A percentile compares a stretch with the other conserved stretches of the same genome.
Conservation (phyloP, 2,329 filamentous ascomycete genomes). For the Grosmannia clavigera region DNA sequence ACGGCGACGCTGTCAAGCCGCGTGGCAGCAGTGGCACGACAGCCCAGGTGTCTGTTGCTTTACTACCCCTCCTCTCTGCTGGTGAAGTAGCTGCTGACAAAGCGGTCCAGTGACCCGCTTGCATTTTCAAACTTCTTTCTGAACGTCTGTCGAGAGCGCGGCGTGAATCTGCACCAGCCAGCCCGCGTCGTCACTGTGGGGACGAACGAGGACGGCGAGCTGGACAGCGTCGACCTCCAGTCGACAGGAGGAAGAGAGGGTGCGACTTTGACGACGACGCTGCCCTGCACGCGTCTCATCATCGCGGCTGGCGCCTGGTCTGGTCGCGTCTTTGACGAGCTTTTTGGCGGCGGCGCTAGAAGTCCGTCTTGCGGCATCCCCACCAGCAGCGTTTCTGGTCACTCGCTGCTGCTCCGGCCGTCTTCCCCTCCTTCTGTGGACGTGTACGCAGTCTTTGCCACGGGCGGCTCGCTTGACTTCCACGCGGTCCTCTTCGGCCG, state of each 20-base stretch:
- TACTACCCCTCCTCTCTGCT: background rate
- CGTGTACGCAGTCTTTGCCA: constrained; percentile 55
- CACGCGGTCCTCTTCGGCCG: constrained; percentile 62
- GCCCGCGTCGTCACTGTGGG: constrained; percentile 40
- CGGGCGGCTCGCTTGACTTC: constrained; percentile 38
- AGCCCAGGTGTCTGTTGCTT: constrained; percentile 48
- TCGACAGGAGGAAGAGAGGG: background rate
- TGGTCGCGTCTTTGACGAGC: constrained; percentile 44
- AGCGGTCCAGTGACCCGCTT: constrained; percentile 41
- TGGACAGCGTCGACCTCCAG: constrained; percentile 40
- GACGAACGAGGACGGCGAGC: constrained; percentile 33
- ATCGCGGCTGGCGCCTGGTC: constrained; percentile 64
- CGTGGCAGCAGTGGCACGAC: constrained; percentile 49
- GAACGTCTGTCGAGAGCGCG: constrained; percentile 39
- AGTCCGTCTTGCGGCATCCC: constrained; percentile 33
- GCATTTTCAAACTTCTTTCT: constrained; percentile 55
- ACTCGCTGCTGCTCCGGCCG: constrained; percentile 56
- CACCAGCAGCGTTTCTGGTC: constrained; percentile 52
- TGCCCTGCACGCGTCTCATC: constrained; percentile 54
- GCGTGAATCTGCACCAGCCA: constrained; percentile 55
- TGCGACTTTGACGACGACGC: constrained; percentile 25
- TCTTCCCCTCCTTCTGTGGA: constrained; percentile 36
- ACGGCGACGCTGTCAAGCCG: constrained; percentile 44
- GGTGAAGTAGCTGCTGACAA: background rate
- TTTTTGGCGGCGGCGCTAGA: constrained; percentile 34